Evolutionary conservation across 495 filamentous ascomycete genomes (phyloP), one percentile per base, ranked within the genome.

Genomic region (Hypomontagnella submonticulosa): DNA sequence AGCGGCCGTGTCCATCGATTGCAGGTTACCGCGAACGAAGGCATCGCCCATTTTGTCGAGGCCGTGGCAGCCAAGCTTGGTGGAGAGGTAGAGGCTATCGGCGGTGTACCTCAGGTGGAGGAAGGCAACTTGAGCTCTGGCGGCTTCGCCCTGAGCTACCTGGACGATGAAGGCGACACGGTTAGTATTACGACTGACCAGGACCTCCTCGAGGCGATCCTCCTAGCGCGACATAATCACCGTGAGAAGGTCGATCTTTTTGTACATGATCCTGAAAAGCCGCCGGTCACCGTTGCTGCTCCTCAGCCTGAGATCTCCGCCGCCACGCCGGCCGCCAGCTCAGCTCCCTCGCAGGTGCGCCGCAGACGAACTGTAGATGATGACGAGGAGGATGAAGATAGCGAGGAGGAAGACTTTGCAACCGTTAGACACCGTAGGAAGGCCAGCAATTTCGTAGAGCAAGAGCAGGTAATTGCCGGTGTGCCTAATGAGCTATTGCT

Each of bases 161-260:
- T 98, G 51, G 95, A 99, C 74, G 93, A 97, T 66, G 95, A 99
- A 70, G 96, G 95, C 37, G 95, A 99, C 72, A 93, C 94, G 7
- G 95, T 99, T 16, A 97, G 93, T 44, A 96, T 99, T 74, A 99
- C 96, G 20, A 97, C 93, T 0, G 93, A 97, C 71, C 88, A 90
- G 56, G 95, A 99, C 73, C 85, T 99, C 36, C 75, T 94, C 3
- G 95, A 99, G 75, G 93, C 95, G 4, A 92, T 99, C 59, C 79
- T 87, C 10, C 85, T 97, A 23, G 89, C 96, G 2, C 88, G 90
- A 43, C 89, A 88, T 12, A 82, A 85, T 43, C 87, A 80, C 55
- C 87, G 86, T 36, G 94, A 97, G 56, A 99, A 98, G 83, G 95
- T 99, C 30, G 94, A 99, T 66, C 82, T 99, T 9, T 98, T 97